These are phyloP conservation scores for Aspergillus melleus DNA, from an alignment of 2,329 filamentous ascomycete genomes.

Conservation along the genomic window DNA sequence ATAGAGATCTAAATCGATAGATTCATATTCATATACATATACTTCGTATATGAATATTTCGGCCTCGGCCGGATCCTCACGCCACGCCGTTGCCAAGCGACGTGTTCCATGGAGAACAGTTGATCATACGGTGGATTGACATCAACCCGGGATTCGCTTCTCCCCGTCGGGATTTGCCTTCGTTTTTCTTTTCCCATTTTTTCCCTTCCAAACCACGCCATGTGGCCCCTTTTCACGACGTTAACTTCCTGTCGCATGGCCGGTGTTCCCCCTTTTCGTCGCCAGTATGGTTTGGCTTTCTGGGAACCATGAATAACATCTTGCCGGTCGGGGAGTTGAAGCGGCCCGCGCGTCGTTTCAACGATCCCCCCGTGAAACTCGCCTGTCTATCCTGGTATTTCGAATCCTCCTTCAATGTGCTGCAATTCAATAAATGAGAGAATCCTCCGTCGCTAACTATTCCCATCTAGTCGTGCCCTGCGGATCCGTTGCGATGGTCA, in stretches of 20 bases:
- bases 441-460: background rate
- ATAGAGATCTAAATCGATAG: too few relatives aligned
- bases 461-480: slow-evolving; percentile 42
- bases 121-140: slow-evolving; percentile 2
- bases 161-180: slow-evolving; percentile 16
- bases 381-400: slow-evolving; percentile 53
- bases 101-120: background rate
- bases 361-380: slow-evolving; percentile 50
- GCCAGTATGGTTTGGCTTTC: background rate
- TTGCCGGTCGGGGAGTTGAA: background rate
- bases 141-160: slow-evolving; percentile 15
- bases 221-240: background rate
- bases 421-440: background rate
- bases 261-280: background rate
- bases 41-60: too few relatives aligned
- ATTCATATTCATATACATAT: too few relatives aligned
- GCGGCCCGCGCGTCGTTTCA: slow-evolving; percentile 2
- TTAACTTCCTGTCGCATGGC: background rate
- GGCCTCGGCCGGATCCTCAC: background rate
- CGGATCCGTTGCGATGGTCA: slow-evolving; percentile 52
- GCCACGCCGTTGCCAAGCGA: slow-evolving; percentile 12
- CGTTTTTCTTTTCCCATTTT: background rate
- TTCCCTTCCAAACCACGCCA: slow-evolving; percentile 5
- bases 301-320: background rate
- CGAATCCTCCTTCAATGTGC: too few relatives aligned